phyloP scores from a whole-genome alignment of 2,329 filamentous ascomycete genomes.

The Stachybotrys chlorohalonatus region DNA sequence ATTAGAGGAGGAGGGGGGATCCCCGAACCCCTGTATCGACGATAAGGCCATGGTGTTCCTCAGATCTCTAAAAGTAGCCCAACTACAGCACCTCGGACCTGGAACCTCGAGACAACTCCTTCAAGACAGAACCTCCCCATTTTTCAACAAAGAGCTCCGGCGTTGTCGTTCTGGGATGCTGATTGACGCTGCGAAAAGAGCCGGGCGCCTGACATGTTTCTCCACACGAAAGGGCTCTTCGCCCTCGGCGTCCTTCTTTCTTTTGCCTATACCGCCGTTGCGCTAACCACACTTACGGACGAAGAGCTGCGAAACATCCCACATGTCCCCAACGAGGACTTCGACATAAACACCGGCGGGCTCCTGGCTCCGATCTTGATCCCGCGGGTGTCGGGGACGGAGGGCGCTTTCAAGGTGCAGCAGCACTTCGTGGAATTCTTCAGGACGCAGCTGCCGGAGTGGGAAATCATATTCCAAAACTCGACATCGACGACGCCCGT shows the following conservation, averaged over 20 bases:
- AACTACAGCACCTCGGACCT: too few relatives aligned
- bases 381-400: constrained; percentile 80
- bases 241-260: constrained; percentile 6
- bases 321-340: constrained; percentile 56
- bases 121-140: too few relatives aligned
- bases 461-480: constrained; percentile 80
- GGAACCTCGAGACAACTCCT: too few relatives aligned
- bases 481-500: constrained; percentile 77
- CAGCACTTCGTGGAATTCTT: constrained; percentile 84
- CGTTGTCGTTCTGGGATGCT: not conserved
- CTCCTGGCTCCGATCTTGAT: constrained; percentile 81
- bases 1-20: too few relatives aligned
- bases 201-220: not conserved
- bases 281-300: constrained; percentile 57
- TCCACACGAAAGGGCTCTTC: constrained; percentile 2
- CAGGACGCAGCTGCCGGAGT: constrained; percentile 60
- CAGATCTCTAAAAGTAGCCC: too few relatives aligned
- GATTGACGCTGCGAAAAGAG: not conserved
- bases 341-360: constrained; percentile 66
- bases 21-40: too few relatives aligned
- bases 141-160: too few relatives aligned
- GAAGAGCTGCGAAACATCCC: constrained; percentile 63
- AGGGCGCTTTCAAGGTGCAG: constrained; percentile 63
- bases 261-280: constrained; percentile 16
- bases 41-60: too few relatives aligned